Percentiles rank a stretch among this genome's conserved stretches.
Evolutionary conservation across 2,329 filamentous ascomycete genomes (phyloP).

Genomic region (Didymella pomorum): DNA sequence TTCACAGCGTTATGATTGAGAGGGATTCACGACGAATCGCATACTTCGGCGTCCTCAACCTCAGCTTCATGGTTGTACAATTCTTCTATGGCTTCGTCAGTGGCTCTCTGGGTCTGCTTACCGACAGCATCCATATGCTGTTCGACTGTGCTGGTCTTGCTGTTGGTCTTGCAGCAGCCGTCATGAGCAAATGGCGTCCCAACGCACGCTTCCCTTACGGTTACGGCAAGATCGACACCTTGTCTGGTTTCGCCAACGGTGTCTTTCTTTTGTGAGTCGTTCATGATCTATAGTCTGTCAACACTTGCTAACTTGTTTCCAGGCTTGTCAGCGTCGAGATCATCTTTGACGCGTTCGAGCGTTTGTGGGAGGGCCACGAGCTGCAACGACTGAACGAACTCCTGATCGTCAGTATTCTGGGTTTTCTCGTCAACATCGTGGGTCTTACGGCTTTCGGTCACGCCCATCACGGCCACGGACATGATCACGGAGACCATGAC

Average conservation of each 20-base stretch:
- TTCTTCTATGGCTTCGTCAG: constrained; percentile 93
- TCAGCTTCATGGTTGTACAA: constrained; percentile 93
- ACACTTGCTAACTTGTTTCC: constrained; percentile 17
- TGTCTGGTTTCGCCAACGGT: constrained; percentile 96
- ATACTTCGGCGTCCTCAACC: constrained; percentile 97
- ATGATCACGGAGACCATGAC: constrained; percentile 52
- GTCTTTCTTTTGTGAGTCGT: constrained; percentile 82
- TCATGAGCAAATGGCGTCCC: constrained; percentile 96
- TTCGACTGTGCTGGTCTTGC: constrained; percentile 94
- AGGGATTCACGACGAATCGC: constrained; percentile 95
- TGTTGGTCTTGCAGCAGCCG: constrained; percentile 88
- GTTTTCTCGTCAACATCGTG: constrained; percentile 88
- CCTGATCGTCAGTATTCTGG: constrained; percentile 85
- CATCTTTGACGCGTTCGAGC: constrained; percentile 90
- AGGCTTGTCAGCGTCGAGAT: constrained; percentile 96
- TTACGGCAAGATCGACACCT: constrained; percentile 94
- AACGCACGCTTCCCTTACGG: constrained; percentile 91
- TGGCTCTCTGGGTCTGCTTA: constrained; percentile 91
- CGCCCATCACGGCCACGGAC: constrained; percentile 64
- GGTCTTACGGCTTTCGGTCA: constrained; percentile 84
- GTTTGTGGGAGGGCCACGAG: constrained; percentile 82
- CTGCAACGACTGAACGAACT: constrained; percentile 86
- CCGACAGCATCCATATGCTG: constrained; percentile 99
- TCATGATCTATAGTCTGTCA: neutral
- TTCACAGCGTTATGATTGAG: constrained; percentile 86